Evolutionary conservation across 2,329 filamentous ascomycete species (phyloP).

Genomic region (Scytalidium sp.): DNA sequence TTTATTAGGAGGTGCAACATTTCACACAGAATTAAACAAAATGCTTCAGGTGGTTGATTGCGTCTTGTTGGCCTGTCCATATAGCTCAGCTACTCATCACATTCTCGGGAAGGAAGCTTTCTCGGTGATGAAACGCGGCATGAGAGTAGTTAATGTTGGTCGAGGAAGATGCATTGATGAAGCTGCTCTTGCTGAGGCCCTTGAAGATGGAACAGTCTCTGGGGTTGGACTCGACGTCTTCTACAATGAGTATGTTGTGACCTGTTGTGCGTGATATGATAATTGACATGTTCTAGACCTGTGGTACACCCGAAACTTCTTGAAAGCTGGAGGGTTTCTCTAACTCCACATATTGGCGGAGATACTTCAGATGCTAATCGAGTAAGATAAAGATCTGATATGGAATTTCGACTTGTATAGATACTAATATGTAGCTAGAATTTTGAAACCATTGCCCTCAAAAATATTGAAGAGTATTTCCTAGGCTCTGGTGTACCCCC

Average conservation of each 20-base stretch:
- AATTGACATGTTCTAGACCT: too few relatives aligned
- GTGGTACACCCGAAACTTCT: too few relatives aligned
- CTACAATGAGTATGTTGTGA: constrained; percentile 32
- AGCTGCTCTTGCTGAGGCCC: constrained; percentile 29
- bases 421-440: too few relatives aligned
- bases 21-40: constrained; percentile 24
- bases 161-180: constrained; percentile 32
- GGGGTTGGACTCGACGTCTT: constrained; percentile 34
- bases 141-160: constrained; percentile 33
- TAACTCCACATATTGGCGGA: too few relatives aligned
- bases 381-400: too few relatives aligned
- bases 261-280: too few relatives aligned
- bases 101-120: constrained; percentile 21
- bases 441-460: too few relatives aligned
- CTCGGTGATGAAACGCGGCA: constrained; percentile 18
- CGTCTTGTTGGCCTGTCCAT: constrained; percentile 31
- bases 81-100: constrained; percentile 21
- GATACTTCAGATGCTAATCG: too few relatives aligned
- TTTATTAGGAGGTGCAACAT: constrained; percentile 23
- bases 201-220: constrained; percentile 28
- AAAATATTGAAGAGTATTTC: too few relatives aligned
- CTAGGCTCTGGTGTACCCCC: too few relatives aligned
- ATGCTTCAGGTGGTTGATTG: constrained; percentile 26
- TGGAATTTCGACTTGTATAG: too few relatives aligned
- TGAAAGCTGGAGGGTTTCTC: too few relatives aligned